Evolutionary conservation across 179 eudicot species (phyloP), one percentile per base, ranked within the genome.

Genomic region (Spinacia oleracea): DNA sequence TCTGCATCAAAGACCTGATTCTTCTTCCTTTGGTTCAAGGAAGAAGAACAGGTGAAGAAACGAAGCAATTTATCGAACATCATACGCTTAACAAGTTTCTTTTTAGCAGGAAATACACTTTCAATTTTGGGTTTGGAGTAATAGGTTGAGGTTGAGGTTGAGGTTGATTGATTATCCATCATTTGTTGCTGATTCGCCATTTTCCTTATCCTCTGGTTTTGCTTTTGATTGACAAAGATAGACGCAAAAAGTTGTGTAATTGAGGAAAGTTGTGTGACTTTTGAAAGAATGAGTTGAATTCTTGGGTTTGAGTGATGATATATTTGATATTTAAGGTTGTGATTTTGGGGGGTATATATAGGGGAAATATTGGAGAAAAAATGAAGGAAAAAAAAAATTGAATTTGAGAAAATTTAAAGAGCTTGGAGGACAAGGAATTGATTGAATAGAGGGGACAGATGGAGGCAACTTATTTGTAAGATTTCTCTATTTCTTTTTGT

Each of bases 71-170:
- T 29, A 1, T 72, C 62, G 9, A 77, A 73, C 6, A 81, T 65
- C 69, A 81, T 81, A 43, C 68, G 77, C 75, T 76, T 81, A 18
- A 81, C 72, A 9, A 70, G 80, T 72, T 81, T 76, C 40, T 62
- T 81, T 77, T 81, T 76, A 20, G 73, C 46, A 23, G 83, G 83
- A 31, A 79, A 31, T 1, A 79, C 77, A 60, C 77, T 79, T 46
- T 64, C 77, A 0, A 48, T 63, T 34, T 72, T 79, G 71, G 81
- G 72, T 60, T 78, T 63, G 25, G 62, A 72, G 76, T 56, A 56
- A 15, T 0, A 56, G 29, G 9, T n/a, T n/a, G n/a, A 29, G 18
- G 12, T 48, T 48, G 15, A 38, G 40, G 40, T 48, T 48, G 50
- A 45, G 50, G 51, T 48, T 48, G 20, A 48, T 48, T 48, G 53